These are phyloP conservation scores for Dryadomyces sulphureus DNA, from an alignment of 2,329 filamentous ascomycete species.

Conservation along the genomic window DNA sequence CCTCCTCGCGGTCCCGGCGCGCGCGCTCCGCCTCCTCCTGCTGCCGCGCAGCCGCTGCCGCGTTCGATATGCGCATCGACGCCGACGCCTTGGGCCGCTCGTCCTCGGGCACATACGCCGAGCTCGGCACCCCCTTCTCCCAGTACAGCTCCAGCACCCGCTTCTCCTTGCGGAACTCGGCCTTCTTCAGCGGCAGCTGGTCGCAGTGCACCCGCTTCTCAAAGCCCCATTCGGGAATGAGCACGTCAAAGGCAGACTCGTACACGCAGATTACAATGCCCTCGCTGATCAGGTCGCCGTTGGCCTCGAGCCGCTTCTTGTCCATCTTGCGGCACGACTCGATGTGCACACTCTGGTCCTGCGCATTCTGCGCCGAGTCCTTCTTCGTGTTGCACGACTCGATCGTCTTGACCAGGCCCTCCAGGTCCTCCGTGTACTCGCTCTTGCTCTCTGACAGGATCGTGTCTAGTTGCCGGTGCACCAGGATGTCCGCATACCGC, in stretches of 20 bases:
- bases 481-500: constrained; percentile 86
- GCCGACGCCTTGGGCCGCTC: constrained; percentile 77
- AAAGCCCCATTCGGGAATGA: constrained; percentile 96
- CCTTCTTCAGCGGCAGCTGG: constrained; percentile 93
- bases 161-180: constrained; percentile 96
- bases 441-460: constrained; percentile 67
- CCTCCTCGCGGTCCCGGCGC: constrained; percentile 79
- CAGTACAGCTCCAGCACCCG: constrained; percentile 92
- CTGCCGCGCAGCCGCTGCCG: constrained; percentile 61
- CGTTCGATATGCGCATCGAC: constrained; percentile 59
- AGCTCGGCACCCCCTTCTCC: constrained; percentile 98
- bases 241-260: constrained; percentile 93
- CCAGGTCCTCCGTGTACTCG: constrained; percentile 80
- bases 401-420: constrained; percentile 77
- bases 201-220: constrained; percentile 99
- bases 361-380: constrained; percentile 90
- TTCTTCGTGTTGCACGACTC: constrained; percentile 99
- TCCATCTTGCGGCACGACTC: constrained; percentile 95
- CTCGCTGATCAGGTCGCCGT: constrained; percentile 86
- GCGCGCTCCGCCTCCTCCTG: constrained; percentile 70
- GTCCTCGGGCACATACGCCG: constrained; percentile 90
- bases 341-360: constrained; percentile 98
- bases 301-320: constrained; percentile 70
- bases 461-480: constrained; percentile 86
- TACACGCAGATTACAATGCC: constrained; percentile 96